A percentile compares a stretch with the other conserved stretches of the same genome.
These are phyloP conservation scores for Candida piceae DNA, from an alignment of 805 yeast genomes.

Conservation along the genomic window DNA sequence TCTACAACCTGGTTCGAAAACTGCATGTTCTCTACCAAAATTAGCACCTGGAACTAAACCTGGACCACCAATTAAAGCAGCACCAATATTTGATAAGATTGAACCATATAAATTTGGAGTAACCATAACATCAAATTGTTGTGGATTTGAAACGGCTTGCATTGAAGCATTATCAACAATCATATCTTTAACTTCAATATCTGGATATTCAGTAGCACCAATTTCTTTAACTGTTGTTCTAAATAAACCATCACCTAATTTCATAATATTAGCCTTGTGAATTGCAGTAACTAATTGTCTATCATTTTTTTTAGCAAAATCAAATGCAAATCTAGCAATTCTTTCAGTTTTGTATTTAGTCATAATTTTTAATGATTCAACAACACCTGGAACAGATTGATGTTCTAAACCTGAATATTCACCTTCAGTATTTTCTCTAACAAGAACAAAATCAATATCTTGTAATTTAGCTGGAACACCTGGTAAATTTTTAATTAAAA, in stretches of 20 bases:
- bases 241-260: conserved; percentile 96
- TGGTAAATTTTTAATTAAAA: conserved; percentile 88
- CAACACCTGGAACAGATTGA: conserved; percentile 95
- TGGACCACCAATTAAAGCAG: conserved; percentile 96
- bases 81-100: conserved; percentile 95
- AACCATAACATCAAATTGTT: conserved; percentile 96
- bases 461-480: conserved; percentile 89
- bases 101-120: conserved; percentile 98
- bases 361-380: conserved; percentile 92
- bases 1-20: conserved; percentile 99
- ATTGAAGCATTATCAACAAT: conserved; percentile 98
- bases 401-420: conserved; percentile 98
- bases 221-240: conserved; percentile 88
- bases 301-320: conserved; percentile 87
- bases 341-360: conserved; percentile 94
- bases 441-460: conserved; percentile 87
- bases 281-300: conserved; percentile 93
- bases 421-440: conserved; percentile 99
- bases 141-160: conserved; percentile 98
- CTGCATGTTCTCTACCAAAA: conserved; percentile 96
- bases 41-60: conserved; percentile 98
- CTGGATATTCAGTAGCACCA: conserved; percentile 81
- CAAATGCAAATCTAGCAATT: conserved; percentile 95
- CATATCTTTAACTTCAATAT: conserved; percentile 79
- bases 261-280: conserved; percentile 99